A percentile compares a stretch with the other conserved stretches of the same genome.
phyloP scores from a whole-genome alignment of 78 protist genomes.

The Salpingoeca rosetta region DNA sequence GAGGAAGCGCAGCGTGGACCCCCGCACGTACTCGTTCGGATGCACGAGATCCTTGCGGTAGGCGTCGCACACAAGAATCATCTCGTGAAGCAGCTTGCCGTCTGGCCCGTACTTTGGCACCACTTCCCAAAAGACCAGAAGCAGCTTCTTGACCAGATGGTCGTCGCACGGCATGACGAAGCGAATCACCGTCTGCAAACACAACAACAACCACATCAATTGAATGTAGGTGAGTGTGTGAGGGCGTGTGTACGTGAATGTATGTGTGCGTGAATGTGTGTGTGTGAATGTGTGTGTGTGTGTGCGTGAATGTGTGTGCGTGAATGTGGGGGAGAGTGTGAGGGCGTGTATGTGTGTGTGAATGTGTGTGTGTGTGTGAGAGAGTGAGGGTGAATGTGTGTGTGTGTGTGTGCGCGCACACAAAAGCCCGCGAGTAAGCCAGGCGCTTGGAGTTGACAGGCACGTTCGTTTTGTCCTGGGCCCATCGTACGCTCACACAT shows the following conservation, averaged over 20 bases:
- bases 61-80: constrained; percentile 85
- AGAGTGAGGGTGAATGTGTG: neutral
- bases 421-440: neutral
- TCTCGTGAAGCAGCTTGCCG: constrained; percentile 87
- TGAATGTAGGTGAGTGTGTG: no score
- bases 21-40: constrained; percentile 92
- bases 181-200: constrained; percentile 48
- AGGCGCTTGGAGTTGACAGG: no score
- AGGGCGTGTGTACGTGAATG: neutral
- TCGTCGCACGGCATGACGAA: constrained; percentile 66
- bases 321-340: no score
- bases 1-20: constrained; percentile 85
- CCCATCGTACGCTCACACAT: neutral
- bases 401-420: neutral
- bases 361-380: neutral
- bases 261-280: no score
- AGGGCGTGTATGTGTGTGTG: neutral
- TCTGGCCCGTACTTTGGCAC: constrained; percentile 72
- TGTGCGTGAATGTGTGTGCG: no score
- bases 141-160: constrained; percentile 82
- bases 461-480: neutral
- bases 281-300: no score
- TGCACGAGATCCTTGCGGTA: constrained; percentile 64
- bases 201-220: neutral
- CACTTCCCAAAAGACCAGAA: constrained; percentile 83